Evolutionary conservation across 306 rosid genomes (phyloP).

Genomic region (Hippophae gyantsensis): DNA sequence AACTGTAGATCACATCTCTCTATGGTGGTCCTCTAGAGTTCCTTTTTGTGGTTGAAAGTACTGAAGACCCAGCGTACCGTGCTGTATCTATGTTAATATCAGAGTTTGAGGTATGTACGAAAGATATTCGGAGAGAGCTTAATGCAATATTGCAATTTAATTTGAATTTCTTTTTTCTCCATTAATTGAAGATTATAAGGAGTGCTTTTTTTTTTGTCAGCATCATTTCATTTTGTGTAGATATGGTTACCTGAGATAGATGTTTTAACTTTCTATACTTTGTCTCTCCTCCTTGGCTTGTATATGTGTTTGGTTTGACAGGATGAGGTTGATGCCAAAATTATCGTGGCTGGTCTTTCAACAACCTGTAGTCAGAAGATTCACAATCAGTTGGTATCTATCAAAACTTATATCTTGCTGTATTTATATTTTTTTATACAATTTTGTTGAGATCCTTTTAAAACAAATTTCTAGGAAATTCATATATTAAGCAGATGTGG

Average conservation of each 20-base stretch:
- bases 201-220: no score
- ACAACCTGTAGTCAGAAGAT: slow-evolving; percentile 97
- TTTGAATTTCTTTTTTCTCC: no score
- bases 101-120: slow-evolving; percentile 53
- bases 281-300: slow-evolving; percentile 10
- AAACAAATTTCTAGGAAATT: not conserved
- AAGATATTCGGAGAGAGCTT: not conserved
- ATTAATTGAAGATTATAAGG: no score
- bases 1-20: slow-evolving; percentile 81
- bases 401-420: slow-evolving; percentile 1
- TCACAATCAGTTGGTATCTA: slow-evolving; percentile 85
- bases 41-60: slow-evolving; percentile 77
- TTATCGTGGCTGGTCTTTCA: slow-evolving; percentile 79
- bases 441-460: not conserved
- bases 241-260: slow-evolving; percentile 1
- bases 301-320: slow-evolving; percentile 25
- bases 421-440: slow-evolving; percentile 7
- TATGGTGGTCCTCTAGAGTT: slow-evolving; percentile 95
- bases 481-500: not conserved
- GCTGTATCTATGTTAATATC: slow-evolving; percentile 47
- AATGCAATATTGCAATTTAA: no score
- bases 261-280: not conserved
- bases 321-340: slow-evolving; percentile 71
- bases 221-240: slow-evolving; percentile 4
- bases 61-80: slow-evolving; percentile 79